Evolutionary conservation across 768 basidiomycete species (phyloP).

Genomic region (Tricholoma terreum): DNA sequence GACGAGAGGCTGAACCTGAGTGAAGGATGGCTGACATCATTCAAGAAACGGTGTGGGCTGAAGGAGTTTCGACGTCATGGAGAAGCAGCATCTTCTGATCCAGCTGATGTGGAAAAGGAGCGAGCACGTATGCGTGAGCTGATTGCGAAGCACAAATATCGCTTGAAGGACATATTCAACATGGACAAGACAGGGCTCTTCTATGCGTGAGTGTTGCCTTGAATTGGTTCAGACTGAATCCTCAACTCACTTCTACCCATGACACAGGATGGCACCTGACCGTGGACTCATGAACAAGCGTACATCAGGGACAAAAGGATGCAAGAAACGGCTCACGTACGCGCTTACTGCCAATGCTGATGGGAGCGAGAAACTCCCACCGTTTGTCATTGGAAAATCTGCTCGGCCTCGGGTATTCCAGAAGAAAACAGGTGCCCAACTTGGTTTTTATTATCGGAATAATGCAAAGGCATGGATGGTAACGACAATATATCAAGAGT

Average conservation of each 20-base stretch:
- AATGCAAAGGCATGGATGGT: conserved; percentile 41
- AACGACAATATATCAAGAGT: conserved; percentile 29
- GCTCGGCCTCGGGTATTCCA: conserved; percentile 26
- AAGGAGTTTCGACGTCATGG: conserved; percentile 27
- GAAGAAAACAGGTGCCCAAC: conserved; percentile 24
- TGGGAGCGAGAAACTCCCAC: conserved; percentile 27
- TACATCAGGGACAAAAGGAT: conserved; percentile 18
- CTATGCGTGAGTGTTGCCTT: conserved; percentile 9
- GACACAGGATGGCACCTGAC: too few species aligned
- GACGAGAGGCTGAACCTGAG: conserved; percentile 32
- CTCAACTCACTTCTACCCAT: conserved; percentile 3
- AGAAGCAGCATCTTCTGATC: conserved; percentile 29
- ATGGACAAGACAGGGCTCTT: conserved; percentile 33
- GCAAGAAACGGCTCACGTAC: conserved; percentile 29
- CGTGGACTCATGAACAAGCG: conserved; percentile 22
- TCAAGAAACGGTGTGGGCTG: conserved; percentile 25
- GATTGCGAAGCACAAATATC: conserved; percentile 23
- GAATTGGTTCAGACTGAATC: neutral
- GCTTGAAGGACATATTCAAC: conserved; percentile 24
- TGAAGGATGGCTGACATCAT: conserved; percentile 30
- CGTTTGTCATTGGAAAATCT: conserved; percentile 32
- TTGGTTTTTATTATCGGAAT: conserved; percentile 34
- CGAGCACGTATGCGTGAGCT: conserved; percentile 20
- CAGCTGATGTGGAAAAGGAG: conserved; percentile 23
- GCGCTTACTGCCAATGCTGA: conserved; percentile 33